Evolutionary conservation across 495 filamentous ascomycete genomes (phyloP).

Genomic region (Xylaria scruposa): DNA sequence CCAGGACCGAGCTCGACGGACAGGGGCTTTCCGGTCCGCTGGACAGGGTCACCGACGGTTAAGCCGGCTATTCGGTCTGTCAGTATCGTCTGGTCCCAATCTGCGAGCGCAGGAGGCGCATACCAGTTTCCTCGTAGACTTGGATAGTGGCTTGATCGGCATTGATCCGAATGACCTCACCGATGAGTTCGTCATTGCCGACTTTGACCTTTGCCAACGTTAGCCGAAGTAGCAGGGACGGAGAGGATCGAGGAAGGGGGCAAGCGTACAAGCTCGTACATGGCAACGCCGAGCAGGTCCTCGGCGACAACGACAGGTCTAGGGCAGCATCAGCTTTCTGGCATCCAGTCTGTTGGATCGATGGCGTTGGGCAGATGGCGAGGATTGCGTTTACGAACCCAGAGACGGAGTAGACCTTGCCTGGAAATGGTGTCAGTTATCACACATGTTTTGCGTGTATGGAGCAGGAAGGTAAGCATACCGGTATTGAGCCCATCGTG

Average conservation of each 20-base stretch:
- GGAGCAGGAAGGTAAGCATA: constrained; percentile 28
- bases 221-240: constrained; percentile 30
- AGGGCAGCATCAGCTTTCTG: constrained; percentile 37
- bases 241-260: constrained; percentile 31
- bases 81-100: constrained; percentile 22
- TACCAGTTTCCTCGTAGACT: constrained; percentile 98
- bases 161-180: constrained; percentile 98
- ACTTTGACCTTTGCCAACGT: constrained; percentile 71
- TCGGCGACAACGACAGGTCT: constrained; percentile 97
- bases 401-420: constrained; percentile 82
- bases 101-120: constrained; percentile 21
- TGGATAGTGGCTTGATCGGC: constrained; percentile 95
- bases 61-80: constrained; percentile 72
- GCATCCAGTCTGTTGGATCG: neutral
- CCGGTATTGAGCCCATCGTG: constrained; percentile 48
- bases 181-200: constrained; percentile 86
- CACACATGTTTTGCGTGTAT: neutral
- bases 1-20: constrained; percentile 97
- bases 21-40: constrained; percentile 89
- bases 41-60: constrained; percentile 92
- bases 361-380: constrained; percentile 6
- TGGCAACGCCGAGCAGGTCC: constrained; percentile 98
- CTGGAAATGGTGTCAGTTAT: constrained; percentile 45
- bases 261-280: constrained; percentile 91
- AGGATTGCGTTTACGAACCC: constrained; percentile 60